Base-by-base conservation (phyloP, 2,329 filamentous ascomycete species). In the Paracorniculantispora psalliotae region DNA sequence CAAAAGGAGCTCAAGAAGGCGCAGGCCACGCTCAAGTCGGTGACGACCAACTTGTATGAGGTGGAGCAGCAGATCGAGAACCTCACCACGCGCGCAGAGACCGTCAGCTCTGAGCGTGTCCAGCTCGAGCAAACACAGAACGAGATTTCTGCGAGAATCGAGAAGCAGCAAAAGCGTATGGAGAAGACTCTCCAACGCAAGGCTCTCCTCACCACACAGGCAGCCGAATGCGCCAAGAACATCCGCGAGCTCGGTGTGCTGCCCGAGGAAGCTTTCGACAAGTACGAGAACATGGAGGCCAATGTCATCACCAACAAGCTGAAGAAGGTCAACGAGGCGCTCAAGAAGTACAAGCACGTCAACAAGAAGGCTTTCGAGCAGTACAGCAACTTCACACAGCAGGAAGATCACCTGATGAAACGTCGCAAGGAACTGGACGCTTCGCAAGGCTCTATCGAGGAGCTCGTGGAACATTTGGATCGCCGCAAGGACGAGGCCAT, bases 301-400 rank as follows among this genome's bases (percentile, higher is more conserved):
- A 90, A 92, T 63, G 84, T 81, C 53, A 84, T 85, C 61, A 78
- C 79, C n/a, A 77, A 77, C 43, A 87, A 88, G 59, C 84, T 97
- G 25, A 92, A 94, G 75, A 96, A 92, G 69, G 91, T 93, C 68
- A 96, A 96, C 63, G 91, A 96, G 66, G 87, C 90, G 0, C 80
- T 97, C 57, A 97, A 97, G 77, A 96, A 97, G 72, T 97, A 94
- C 77, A 91, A 92, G 58, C 91, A 97, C 68, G 92, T 99, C 76
- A 99, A 99, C 83, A 99, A 97, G 78, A 97, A 99, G 77, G 94
- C 94, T 0, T 96, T 97, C 70, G 96, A 99, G 75, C 94, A 99
- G 73, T 99, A 97, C 78, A 96, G 93, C 77, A 96, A 88, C 76
- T 99, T 97, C 72, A 97, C 93, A 8, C 89, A 87, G 53, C 91